These are phyloP conservation scores for Melanogaster broomeanus DNA, from an alignment of 768 basidiomycete genomes.

Conservation along the genomic window DNA sequence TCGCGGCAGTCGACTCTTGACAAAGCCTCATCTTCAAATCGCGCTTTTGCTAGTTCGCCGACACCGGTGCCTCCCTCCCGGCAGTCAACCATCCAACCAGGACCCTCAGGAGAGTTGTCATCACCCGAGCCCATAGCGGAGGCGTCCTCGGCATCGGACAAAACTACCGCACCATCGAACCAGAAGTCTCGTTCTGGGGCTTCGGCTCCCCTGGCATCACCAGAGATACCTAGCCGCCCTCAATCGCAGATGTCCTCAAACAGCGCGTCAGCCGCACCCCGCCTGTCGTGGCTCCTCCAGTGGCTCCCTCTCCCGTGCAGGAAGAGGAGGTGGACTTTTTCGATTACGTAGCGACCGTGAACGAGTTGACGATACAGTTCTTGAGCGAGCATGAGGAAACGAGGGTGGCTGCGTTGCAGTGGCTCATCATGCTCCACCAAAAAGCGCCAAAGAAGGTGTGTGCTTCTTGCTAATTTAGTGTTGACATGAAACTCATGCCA, in stretches of 20 bases:
- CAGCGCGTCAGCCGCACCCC: slow-evolving; percentile 40
- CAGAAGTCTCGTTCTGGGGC: slow-evolving; percentile 26
- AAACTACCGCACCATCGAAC: slow-evolving; percentile 37
- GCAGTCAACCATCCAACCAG: slow-evolving; percentile 48
- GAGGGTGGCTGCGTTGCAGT: slow-evolving; percentile 91
- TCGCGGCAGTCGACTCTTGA: slow-evolving; percentile 24
- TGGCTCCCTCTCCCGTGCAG: slow-evolving; percentile 27
- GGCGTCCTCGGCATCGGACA: slow-evolving; percentile 35
- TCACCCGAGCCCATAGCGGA: slow-evolving; percentile 48
- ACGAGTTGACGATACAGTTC: slow-evolving; percentile 90
- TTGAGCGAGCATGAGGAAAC: slow-evolving; percentile 97
- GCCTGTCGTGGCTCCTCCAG: slow-evolving; percentile 30
- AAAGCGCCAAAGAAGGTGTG: slow-evolving; percentile 93
- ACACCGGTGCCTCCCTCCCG: slow-evolving; percentile 49
- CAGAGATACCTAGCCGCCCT: slow-evolving; percentile 52
- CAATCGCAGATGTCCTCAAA: slow-evolving; percentile 61
- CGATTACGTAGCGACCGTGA: slow-evolving; percentile 92
- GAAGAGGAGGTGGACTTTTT: slow-evolving; percentile 71
- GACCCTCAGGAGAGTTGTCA: slow-evolving; percentile 45
- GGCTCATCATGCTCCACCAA: slow-evolving; percentile 98
- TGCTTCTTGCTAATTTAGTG: not conserved
- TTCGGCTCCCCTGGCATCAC: slow-evolving; percentile 23
- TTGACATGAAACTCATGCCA: not conserved
- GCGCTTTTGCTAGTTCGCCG: slow-evolving; percentile 52
- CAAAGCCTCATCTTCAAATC: slow-evolving; percentile 36